Evolutionary conservation across 1,284 basidiomycete species (phyloP), one percentile per base, ranked within the genome.

Genomic region (Volvariella volvacea): DNA sequence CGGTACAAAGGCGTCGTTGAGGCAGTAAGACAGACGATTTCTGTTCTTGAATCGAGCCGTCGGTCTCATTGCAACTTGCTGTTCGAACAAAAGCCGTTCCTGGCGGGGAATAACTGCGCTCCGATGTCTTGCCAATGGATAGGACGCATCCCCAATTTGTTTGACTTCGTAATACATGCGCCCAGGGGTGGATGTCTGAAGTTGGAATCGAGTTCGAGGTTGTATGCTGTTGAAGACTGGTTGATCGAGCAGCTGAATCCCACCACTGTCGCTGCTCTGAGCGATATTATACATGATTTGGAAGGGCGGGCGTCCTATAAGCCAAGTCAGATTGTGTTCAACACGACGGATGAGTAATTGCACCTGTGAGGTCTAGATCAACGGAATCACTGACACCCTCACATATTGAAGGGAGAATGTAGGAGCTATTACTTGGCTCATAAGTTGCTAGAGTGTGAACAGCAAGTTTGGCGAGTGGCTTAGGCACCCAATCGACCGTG

Each of bases 81-180:
- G 92, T 61, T 92, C 88, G 52, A 95, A 82, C n/a, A 82, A 62
- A 7, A 84, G 70, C 39, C 81, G 66, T 57, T 83, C 66, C 36
- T 74, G 66, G 48, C 80, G 77, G 16, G 82, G 77, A 52, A 87
- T 83, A 46, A 78, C 63, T 14, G 65, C 68, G 49, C 74, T 67
- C 53, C 71, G 74, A 61, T 80, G 75, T 53, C 80, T 79, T 12
- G 73, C 70, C 28, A 86, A 70, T 6, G 87, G 83, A 63, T 96
- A 98, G n/a, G 87, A 78, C 0, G 83, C 73, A 60, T 99, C 95
- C 7, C 86, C 87, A 16, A 98, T 78, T 55, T 88, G 85, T 50
- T 86, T 82, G 51, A 99, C 83, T 58, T 90, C 84, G 61, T 98
- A 98, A 56, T 79, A 85, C 58, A 94, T 88, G 45, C 81, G 76